A percentile compares a stretch with the other conserved stretches of the same genome.
Evolutionary conservation across 1,139 yeast species (phyloP).

Genomic region (Zygotorulaspora mrakii): DNA sequence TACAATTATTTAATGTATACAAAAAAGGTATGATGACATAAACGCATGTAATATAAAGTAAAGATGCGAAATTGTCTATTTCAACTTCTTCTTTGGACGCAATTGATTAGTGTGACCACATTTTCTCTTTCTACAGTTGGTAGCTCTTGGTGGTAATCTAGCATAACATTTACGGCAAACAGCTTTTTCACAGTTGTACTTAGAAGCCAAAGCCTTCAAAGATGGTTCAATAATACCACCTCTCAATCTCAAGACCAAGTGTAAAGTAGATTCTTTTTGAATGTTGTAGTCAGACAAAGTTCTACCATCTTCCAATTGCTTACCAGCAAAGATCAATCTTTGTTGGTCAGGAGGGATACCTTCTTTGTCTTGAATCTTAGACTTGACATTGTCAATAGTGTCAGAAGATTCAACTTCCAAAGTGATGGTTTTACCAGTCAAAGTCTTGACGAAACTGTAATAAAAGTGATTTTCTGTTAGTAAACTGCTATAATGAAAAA

Average conservation of each 20-base stretch:
- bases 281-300: constrained; percentile 91
- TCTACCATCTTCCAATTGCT: constrained; percentile 92
- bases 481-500: constrained; percentile 6
- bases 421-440: constrained; percentile 88
- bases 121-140: constrained; percentile 99
- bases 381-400: constrained; percentile 90
- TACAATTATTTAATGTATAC: constrained; percentile 18
- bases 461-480: constrained; percentile 20
- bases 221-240: constrained; percentile 99
- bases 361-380: constrained; percentile 92
- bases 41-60: constrained; percentile 13
- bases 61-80: constrained; percentile 53
- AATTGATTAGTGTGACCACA: constrained; percentile 99
- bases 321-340: constrained; percentile 90
- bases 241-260: constrained; percentile 85
- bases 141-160: constrained; percentile 99
- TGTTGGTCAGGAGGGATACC: constrained; percentile 96
- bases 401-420: constrained; percentile 93
- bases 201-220: constrained; percentile 97
- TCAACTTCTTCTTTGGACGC: constrained; percentile 99
- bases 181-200: constrained; percentile 99
- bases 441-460: constrained; percentile 79
- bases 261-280: constrained; percentile 88
- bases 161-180: constrained; percentile 99
- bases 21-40: constrained; percentile 17